Evolutionary conservation across 2,329 filamentous ascomycete species (phyloP).

Genomic region (Colletotrichum sp.): DNA sequence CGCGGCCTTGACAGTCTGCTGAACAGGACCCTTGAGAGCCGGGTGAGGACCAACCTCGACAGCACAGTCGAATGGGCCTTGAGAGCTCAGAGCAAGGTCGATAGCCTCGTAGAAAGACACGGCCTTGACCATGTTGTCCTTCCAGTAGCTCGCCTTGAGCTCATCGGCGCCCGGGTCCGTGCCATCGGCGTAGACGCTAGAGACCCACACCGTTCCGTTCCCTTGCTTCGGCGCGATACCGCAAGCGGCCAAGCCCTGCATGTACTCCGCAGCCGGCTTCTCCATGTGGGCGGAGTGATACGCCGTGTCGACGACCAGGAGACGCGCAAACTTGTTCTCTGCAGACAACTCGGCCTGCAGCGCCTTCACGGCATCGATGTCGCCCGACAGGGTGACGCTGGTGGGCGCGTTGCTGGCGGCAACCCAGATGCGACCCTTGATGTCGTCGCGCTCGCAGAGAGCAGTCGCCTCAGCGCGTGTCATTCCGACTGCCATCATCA

Average conservation of each 20-base stretch:
- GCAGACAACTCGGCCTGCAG: slow-evolving; percentile 25
- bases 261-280: slow-evolving; percentile 35
- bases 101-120: slow-evolving; percentile 30
- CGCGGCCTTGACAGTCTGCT: slow-evolving; percentile 47
- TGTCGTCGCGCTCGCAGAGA: slow-evolving; percentile 20
- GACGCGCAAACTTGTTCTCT: slow-evolving; percentile 35
- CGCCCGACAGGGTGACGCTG: slow-evolving; percentile 38
- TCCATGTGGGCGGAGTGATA: slow-evolving; percentile 57
- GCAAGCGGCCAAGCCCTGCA: slow-evolving; percentile 30
- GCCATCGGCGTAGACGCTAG: slow-evolving; percentile 38
- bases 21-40: slow-evolving; percentile 43
- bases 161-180: slow-evolving; percentile 22
- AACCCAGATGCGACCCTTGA: slow-evolving; percentile 25
- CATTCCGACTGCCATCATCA: slow-evolving; percentile 28
- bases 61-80: slow-evolving; percentile 15
- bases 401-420: slow-evolving; percentile 30
- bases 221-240: slow-evolving; percentile 27
- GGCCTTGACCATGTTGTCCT: slow-evolving; percentile 31
- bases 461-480: slow-evolving; percentile 11
- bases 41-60: slow-evolving; percentile 43
- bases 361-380: slow-evolving; percentile 26
- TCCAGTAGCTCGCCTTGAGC: slow-evolving; percentile 41
- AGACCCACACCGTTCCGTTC: slow-evolving; percentile 40
- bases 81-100: slow-evolving; percentile 16
- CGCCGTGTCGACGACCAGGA: slow-evolving; percentile 47